Percentiles rank a stretch among this genome's conserved stretches.
phyloP scores from a whole-genome alignment of 164 flowering plant species.

The Umbilicus rupestris region DNA sequence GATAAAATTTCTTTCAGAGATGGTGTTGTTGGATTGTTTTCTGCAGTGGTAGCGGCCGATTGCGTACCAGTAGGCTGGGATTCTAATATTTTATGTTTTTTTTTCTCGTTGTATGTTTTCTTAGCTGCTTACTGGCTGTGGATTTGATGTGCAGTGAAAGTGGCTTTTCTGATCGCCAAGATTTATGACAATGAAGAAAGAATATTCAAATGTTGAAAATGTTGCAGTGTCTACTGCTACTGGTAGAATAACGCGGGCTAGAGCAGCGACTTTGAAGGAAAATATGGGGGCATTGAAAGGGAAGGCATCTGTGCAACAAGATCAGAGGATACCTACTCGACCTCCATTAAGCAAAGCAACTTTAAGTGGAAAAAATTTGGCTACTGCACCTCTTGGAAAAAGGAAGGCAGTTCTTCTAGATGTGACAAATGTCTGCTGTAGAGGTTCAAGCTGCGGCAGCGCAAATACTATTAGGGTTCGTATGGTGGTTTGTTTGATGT shows the following conservation, averaged over 20 bases:
- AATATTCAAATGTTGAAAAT: constrained; percentile 21
- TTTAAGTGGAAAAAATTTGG: not conserved
- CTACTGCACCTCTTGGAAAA: constrained; percentile 17
- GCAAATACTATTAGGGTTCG: constrained; percentile 38
- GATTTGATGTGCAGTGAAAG: constrained; percentile 1
- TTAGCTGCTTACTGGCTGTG: not conserved
- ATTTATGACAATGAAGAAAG: constrained; percentile 36
- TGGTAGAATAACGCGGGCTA: constrained; percentile 59
- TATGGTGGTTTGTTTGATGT: constrained; percentile 24
- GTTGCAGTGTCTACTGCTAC: constrained; percentile 22
- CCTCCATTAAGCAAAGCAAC: not conserved
- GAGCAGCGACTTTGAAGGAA: constrained; percentile 43
- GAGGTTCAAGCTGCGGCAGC: constrained; percentile 31
- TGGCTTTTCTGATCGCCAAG: not conserved
- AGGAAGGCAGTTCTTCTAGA: constrained; percentile 72
- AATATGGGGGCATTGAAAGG: constrained; percentile 26
- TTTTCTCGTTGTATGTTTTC: too few relatives aligned
- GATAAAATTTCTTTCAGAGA: not conserved
- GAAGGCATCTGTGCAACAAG: constrained; percentile 17
- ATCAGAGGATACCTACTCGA: constrained; percentile 20
- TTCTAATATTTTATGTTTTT: too few relatives aligned
- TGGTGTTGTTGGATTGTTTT: too few relatives aligned
- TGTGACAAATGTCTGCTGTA: constrained; percentile 50
- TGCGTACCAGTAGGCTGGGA: too few relatives aligned
- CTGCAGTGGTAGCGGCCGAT: too few relatives aligned